phyloP scores from a whole-genome alignment of 2,329 filamentous ascomycete genomes.

The Nannizziopsis barbatae region DNA sequence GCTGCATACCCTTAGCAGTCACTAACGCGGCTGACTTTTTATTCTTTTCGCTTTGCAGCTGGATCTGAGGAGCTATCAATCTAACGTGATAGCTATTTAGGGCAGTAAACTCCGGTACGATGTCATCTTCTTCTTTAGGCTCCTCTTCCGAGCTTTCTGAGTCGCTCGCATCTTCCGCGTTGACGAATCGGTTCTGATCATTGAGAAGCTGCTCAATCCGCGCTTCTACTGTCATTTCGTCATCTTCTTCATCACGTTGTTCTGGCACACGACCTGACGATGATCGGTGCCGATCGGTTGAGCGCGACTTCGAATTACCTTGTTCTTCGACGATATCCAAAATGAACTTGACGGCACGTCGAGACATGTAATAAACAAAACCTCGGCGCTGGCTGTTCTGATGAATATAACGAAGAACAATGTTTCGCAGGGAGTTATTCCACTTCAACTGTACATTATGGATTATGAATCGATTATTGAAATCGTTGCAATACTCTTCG shows the following conservation, averaged over 20 bases:
- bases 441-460: conserved; percentile 97
- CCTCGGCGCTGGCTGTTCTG: conserved; percentile 92
- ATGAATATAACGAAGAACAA: conserved; percentile 92
- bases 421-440: conserved; percentile 93
- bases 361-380: conserved; percentile 95
- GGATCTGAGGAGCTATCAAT: conserved; percentile 92
- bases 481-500: conserved; percentile 81
- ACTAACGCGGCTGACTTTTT: conserved; percentile 93
- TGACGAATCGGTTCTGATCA: conserved; percentile 73
- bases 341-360: conserved; percentile 93
- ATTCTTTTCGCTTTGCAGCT: conserved; percentile 97
- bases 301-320: conserved; percentile 53
- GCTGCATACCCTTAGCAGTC: conserved; percentile 93
- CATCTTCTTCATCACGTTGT: conserved; percentile 40
- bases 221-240: conserved; percentile 62
- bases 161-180: conserved; percentile 48
- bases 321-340: conserved; percentile 95
- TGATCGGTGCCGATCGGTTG: conserved; percentile 15
- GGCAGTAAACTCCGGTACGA: conserved; percentile 75
- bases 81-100: conserved; percentile 92
- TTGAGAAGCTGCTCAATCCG: conserved; percentile 74
- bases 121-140: conserved; percentile 55
- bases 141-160: conserved; percentile 23
- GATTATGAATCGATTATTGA: conserved; percentile 95
- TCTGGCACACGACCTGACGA: conserved; percentile 23